phyloP scores from a whole-genome alignment of 177 flowering plant genomes.

The Vitis hybrid region DNA sequence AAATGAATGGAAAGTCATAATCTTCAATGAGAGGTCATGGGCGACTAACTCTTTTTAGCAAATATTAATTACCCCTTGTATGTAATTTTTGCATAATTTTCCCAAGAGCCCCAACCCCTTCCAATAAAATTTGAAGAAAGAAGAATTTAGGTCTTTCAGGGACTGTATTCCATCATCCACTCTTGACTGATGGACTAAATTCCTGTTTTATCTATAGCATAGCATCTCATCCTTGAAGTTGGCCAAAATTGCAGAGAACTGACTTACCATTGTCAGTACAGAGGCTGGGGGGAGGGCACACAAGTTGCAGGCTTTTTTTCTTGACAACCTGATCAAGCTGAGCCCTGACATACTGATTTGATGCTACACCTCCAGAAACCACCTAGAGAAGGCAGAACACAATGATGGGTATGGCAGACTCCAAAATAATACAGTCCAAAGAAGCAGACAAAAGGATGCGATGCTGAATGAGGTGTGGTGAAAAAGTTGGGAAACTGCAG shows the following conservation, averaged over 20 bases:
- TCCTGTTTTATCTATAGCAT: background rate
- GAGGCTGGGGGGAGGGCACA: conserved; percentile 94
- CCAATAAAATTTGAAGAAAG: too few relatives aligned
- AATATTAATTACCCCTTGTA: too few relatives aligned
- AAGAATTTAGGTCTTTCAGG: too few relatives aligned
- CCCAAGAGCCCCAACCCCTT: too few relatives aligned
- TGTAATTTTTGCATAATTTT: too few relatives aligned
- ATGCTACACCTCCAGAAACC: conserved; percentile 97
- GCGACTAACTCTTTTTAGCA: background rate
- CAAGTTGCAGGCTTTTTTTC: conserved; percentile 59
- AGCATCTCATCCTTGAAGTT: background rate
- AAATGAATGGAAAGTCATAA: conserved; percentile 15
- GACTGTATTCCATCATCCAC: too few relatives aligned
- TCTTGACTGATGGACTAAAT: background rate
- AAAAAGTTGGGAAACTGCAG: conserved; percentile 2
- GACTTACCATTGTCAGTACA: conserved; percentile 93
- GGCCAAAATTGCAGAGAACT: background rate
- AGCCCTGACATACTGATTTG: conserved; percentile 82
- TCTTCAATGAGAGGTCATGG: conserved; percentile 2
- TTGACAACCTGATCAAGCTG: conserved; percentile 63
- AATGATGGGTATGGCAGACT: background rate
- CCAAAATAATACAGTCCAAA: background rate
- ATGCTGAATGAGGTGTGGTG: background rate
- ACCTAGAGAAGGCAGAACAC: conserved; percentile 49
- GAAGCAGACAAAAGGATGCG: background rate